Conservation (phyloP, 2,329 filamentous ascomycete species). For the Coniochaeta sp. region DNA sequence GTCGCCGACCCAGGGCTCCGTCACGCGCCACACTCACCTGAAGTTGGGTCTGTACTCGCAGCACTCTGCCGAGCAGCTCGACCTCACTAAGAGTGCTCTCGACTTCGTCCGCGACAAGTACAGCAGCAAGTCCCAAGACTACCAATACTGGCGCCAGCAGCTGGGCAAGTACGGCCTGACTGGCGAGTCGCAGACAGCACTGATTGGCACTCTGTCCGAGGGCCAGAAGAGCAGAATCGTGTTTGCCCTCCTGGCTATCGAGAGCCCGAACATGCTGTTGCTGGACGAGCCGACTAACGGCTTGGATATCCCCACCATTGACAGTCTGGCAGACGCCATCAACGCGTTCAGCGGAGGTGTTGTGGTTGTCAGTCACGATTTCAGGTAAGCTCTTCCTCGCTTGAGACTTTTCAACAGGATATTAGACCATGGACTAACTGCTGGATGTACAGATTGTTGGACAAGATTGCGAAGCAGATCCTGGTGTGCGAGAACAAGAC, state of each 20-base stretch:
- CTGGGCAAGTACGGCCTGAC: constrained; percentile 90
- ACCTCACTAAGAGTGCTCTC: constrained; percentile 93
- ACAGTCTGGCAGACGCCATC: constrained; percentile 95
- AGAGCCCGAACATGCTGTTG: constrained; percentile 93
- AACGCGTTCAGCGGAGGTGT: constrained; percentile 95
- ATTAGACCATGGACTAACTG: constrained; percentile 10
- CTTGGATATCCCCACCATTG: constrained; percentile 97
- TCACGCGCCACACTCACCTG: constrained; percentile 92
- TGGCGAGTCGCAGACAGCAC: constrained; percentile 88
- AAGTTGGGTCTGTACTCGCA: constrained; percentile 98
- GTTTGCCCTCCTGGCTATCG: constrained; percentile 91
- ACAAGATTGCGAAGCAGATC: constrained; percentile 99
- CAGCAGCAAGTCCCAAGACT: constrained; percentile 80
- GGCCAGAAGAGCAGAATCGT: constrained; percentile 98
- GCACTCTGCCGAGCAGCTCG: constrained; percentile 96
- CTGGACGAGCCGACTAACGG: constrained; percentile 99
- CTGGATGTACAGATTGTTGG: constrained; percentile 63
- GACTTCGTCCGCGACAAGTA: constrained; percentile 99
- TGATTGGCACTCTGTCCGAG: constrained; percentile 97
- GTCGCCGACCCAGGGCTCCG: constrained; percentile 71
- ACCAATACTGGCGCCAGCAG: constrained; percentile 99
- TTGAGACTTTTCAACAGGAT: neutral
- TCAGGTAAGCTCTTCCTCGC: constrained; percentile 61
- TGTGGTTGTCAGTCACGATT: constrained; percentile 97
- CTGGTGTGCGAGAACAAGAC: constrained; percentile 98